Percentiles rank a stretch among this genome's conserved stretches.
These are phyloP conservation scores for Ophiobolus disseminans DNA, from an alignment of 2,329 filamentous ascomycete species.

Conservation along the genomic window DNA sequence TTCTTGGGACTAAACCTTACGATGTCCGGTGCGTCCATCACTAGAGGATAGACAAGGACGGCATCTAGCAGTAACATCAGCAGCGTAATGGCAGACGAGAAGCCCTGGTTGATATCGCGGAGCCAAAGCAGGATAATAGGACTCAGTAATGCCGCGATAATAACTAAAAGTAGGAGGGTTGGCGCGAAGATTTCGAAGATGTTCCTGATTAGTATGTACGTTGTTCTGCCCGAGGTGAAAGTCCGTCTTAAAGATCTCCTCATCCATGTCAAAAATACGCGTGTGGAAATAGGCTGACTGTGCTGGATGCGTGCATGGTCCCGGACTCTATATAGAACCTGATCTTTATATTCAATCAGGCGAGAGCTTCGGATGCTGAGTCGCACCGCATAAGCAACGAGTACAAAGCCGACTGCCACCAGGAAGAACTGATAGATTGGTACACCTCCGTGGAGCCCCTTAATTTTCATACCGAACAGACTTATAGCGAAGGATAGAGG, in stretches of 20 bases:
- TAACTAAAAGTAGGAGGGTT: not conserved
- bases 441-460: slow-evolving; percentile 26
- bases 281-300: slow-evolving; percentile 19
- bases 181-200: slow-evolving; percentile 8
- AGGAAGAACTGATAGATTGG: slow-evolving; percentile 13
- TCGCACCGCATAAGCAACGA: slow-evolving; percentile 16
- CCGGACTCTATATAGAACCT: slow-evolving; percentile 7
- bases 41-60: slow-evolving; percentile 7
- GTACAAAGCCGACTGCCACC: slow-evolving; percentile 15
- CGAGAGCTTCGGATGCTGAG: slow-evolving; percentile 18
- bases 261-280: slow-evolving; percentile 15
- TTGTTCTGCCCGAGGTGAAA: not conserved
- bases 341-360: slow-evolving; percentile 16
- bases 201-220: not conserved
- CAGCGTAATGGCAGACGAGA: slow-evolving; percentile 15
- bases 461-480: slow-evolving; percentile 40
- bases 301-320: slow-evolving; percentile 14
- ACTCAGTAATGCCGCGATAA: slow-evolving; percentile 19
- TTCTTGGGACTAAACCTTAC: not conserved
- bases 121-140: slow-evolving; percentile 23
- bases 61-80: slow-evolving; percentile 16
- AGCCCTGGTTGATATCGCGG: slow-evolving; percentile 17
- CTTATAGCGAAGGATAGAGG: slow-evolving; percentile 37
- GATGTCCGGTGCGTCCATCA: not conserved
- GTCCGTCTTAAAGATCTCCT: slow-evolving; percentile 3